These are phyloP conservation scores for Moricandia arvensis DNA, from an alignment of 345 rosid genomes.

Conservation along the genomic window DNA sequence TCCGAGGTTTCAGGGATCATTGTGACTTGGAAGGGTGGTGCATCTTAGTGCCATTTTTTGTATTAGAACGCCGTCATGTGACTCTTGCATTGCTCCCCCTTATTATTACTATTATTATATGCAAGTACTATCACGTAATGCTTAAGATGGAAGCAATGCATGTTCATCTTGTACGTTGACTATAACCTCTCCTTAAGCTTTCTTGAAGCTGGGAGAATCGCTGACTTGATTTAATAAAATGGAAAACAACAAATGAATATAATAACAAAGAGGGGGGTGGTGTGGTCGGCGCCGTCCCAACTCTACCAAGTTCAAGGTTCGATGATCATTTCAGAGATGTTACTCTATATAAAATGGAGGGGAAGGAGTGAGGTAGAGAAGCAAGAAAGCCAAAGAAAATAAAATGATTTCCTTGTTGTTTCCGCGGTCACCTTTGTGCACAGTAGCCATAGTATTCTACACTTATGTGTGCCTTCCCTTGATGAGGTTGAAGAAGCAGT, in stretches of 20 bases:
- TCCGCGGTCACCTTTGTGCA: slow-evolving; percentile 46
- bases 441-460: slow-evolving; percentile 53
- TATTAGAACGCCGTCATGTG: background rate
- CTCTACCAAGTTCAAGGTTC: slow-evolving; percentile 8
- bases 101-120: background rate
- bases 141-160: background rate
- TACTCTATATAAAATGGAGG: slow-evolving; percentile 18
- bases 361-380: slow-evolving; percentile 5
- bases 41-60: slow-evolving; percentile 10
- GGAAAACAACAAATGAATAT: background rate
- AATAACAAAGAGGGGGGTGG: slow-evolving; percentile 30
- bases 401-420: slow-evolving; percentile 47
- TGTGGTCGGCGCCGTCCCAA: slow-evolving; percentile 73
- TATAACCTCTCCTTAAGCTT: slow-evolving; percentile 11
- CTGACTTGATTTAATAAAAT: slow-evolving; percentile 20
- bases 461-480: slow-evolving; percentile 55
- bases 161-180: slow-evolving; percentile 34
- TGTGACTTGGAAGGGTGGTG: slow-evolving; percentile 10
- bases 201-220: slow-evolving; percentile 31
- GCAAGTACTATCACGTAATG: background rate
- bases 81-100: background rate
- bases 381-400: slow-evolving; percentile 30
- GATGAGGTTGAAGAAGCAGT: slow-evolving; percentile 17
- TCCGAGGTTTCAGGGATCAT: slow-evolving; percentile 29
- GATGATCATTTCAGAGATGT: background rate